These are phyloP conservation scores for Hypoxylon sp. DNA, from an alignment of 2,329 filamentous ascomycete genomes.

Conservation along the genomic window DNA sequence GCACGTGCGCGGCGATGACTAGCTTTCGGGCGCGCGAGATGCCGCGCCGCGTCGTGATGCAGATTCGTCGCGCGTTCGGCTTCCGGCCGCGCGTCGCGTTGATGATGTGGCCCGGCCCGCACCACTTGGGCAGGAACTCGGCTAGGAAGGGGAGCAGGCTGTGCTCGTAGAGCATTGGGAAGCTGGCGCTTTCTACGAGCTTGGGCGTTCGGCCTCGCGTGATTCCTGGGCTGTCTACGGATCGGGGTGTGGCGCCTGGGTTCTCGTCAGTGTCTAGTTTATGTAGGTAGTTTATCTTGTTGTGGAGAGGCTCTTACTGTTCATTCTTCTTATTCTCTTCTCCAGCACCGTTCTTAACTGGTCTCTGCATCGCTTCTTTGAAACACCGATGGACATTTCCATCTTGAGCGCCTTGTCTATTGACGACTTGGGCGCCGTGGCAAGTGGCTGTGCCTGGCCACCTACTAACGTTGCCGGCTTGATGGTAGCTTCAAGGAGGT, in stretches of 20 bases:
- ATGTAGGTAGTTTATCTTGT: too few species aligned
- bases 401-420: slow-evolving; percentile 42
- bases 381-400: slow-evolving; percentile 43
- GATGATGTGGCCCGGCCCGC: slow-evolving; percentile 52
- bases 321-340: slow-evolving; percentile 45
- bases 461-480: background rate
- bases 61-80: slow-evolving; percentile 49
- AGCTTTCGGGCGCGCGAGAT: slow-evolving; percentile 51
- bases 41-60: slow-evolving; percentile 50
- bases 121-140: slow-evolving; percentile 54
- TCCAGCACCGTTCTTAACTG: slow-evolving; percentile 49
- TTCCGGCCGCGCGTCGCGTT: slow-evolving; percentile 50
- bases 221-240: slow-evolving; percentile 47
- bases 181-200: slow-evolving; percentile 48
- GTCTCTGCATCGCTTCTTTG: slow-evolving; percentile 50
- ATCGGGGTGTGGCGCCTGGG: slow-evolving; percentile 43
- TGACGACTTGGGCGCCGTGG: slow-evolving; percentile 1
- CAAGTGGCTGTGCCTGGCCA: background rate
- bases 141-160: slow-evolving; percentile 54
- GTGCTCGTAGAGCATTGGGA: slow-evolving; percentile 55
- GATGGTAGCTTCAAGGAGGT: slow-evolving; percentile 20
- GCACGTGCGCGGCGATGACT: slow-evolving; percentile 52
- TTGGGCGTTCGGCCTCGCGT: slow-evolving; percentile 42
- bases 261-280: too few species aligned
- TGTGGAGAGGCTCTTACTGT: too few species aligned